These are phyloP conservation scores for Aspergillus quadricinctus DNA, from an alignment of 2,329 filamentous ascomycete genomes.

Conservation along the genomic window DNA sequence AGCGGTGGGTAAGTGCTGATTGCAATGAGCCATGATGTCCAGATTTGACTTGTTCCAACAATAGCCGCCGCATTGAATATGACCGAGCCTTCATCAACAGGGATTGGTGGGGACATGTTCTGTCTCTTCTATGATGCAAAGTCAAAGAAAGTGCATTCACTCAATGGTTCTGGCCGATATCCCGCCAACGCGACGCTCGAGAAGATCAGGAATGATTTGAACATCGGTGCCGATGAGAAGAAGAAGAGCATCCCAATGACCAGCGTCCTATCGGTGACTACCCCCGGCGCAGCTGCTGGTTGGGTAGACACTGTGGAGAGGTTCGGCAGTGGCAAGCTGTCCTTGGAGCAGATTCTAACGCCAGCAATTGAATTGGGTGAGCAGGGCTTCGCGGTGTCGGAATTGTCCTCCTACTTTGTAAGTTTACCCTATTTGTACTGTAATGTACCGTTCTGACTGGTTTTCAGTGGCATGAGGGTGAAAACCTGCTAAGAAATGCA, in stretches of 20 bases:
- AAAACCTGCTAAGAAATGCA: slow-evolving; percentile 61
- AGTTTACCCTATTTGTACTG: slow-evolving; percentile 31
- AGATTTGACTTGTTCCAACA: slow-evolving; percentile 8
- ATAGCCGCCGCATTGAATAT: slow-evolving; percentile 85
- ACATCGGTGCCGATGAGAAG: slow-evolving; percentile 53
- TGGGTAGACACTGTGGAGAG: slow-evolving; percentile 86
- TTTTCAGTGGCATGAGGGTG: slow-evolving; percentile 61
- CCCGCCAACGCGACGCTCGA: slow-evolving; percentile 66
- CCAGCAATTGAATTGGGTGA: slow-evolving; percentile 85
- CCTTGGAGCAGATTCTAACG: slow-evolving; percentile 68
- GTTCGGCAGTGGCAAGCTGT: slow-evolving; percentile 84
- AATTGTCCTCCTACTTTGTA: slow-evolving; percentile 67
- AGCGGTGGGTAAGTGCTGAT: slow-evolving; percentile 63
- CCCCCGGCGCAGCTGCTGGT: slow-evolving; percentile 85
- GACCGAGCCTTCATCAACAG: slow-evolving; percentile 87
- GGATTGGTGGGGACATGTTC: slow-evolving; percentile 97
- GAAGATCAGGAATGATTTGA: slow-evolving; percentile 64
- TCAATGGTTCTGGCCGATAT: slow-evolving; percentile 91
- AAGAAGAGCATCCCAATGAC: slow-evolving; percentile 63
- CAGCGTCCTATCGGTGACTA: slow-evolving; percentile 77
- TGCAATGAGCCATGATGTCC: not conserved
- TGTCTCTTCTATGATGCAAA: slow-evolving; percentile 86
- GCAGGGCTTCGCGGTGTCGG: slow-evolving; percentile 83
- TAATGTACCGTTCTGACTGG: not conserved
- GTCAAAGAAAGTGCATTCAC: slow-evolving; percentile 72